These are phyloP conservation scores for Citrus reticulata DNA, from an alignment of 345 rosid genomes.

Conservation along the genomic window DNA sequence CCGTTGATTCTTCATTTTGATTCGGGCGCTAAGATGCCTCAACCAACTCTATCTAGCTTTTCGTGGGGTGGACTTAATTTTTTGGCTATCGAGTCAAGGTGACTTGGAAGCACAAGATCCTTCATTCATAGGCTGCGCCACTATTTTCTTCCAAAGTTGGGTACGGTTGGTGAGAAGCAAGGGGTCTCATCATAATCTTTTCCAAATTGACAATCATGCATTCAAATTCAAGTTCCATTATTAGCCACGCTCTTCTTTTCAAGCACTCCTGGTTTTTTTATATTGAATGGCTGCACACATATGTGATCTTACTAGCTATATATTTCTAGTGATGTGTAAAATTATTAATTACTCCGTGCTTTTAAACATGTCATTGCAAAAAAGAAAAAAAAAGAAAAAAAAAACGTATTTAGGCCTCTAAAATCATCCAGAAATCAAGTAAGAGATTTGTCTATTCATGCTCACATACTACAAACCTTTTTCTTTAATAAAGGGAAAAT, in stretches of 20 bases:
- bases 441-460: rapidly evolving
- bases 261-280: not conserved
- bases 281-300: not conserved
- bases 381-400: no score
- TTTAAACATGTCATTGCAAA: not conserved
- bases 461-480: no score
- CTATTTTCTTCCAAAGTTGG: constrained; percentile 6
- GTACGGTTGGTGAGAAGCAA: constrained; percentile 37
- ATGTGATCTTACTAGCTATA: not conserved
- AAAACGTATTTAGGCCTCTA: not conserved
- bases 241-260: not conserved
- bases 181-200: constrained; percentile 21
- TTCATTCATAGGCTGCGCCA: not conserved
- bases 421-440: not conserved
- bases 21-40: constrained; percentile 8
- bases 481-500: no score
- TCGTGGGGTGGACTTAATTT: not conserved
- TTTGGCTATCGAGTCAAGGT: not conserved
- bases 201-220: constrained; percentile 1
- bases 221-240: constrained; percentile 11
- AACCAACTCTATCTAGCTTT: constrained; percentile 13
- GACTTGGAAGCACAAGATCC: not conserved
- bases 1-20: not conserved
- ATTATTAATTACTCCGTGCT: not conserved
- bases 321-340: not conserved